Conservation (phyloP, 352 stramenopile genomes). For the Blastocystis hominis region DNA sequence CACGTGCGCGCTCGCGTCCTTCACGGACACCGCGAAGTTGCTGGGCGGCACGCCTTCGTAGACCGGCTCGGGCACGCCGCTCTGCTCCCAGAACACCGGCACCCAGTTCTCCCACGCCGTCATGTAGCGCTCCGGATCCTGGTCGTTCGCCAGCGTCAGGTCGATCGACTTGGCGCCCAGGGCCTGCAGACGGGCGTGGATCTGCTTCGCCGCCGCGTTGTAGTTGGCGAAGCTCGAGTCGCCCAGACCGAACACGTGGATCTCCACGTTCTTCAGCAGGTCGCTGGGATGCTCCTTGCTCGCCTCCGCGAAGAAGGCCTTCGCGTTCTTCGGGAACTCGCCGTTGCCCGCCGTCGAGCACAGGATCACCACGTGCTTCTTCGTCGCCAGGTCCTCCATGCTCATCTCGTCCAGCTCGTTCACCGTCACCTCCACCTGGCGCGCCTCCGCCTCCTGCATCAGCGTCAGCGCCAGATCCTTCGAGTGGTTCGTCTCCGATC, state of each 20-base stretch:
- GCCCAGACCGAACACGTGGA: conserved; percentile 70
- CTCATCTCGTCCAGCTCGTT: conserved; percentile 74
- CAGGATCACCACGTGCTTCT: conserved; percentile 71
- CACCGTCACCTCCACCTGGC: conserved; percentile 62
- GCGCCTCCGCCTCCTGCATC: conserved; percentile 67
- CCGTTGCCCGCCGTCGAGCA: conserved; percentile 71
- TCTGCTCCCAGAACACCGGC: neutral
- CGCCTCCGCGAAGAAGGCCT: conserved; percentile 68
- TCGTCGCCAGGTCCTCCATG: conserved; percentile 67
- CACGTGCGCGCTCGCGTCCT: conserved; percentile 41
- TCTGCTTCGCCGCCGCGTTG: conserved; percentile 67
- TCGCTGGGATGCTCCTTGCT: neutral
- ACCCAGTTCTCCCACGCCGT: neutral
- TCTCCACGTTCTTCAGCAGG: conserved; percentile 65
- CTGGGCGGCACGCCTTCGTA: conserved; percentile 58
- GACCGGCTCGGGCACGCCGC: neutral
- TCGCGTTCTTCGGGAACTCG: conserved; percentile 71
- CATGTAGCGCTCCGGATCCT: conserved; percentile 47
- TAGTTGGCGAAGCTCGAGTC: conserved; percentile 74
- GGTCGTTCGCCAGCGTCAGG: neutral
- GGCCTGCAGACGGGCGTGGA: conserved; percentile 70
- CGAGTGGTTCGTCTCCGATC: conserved; percentile 69
- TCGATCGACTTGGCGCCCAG: conserved; percentile 65
- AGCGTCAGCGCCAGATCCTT: conserved; percentile 70
- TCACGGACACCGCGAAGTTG: conserved; percentile 67